These are phyloP conservation scores for Clavariopsis aquatica DNA, from an alignment of 495 filamentous ascomycete genomes.

Conservation along the genomic window DNA sequence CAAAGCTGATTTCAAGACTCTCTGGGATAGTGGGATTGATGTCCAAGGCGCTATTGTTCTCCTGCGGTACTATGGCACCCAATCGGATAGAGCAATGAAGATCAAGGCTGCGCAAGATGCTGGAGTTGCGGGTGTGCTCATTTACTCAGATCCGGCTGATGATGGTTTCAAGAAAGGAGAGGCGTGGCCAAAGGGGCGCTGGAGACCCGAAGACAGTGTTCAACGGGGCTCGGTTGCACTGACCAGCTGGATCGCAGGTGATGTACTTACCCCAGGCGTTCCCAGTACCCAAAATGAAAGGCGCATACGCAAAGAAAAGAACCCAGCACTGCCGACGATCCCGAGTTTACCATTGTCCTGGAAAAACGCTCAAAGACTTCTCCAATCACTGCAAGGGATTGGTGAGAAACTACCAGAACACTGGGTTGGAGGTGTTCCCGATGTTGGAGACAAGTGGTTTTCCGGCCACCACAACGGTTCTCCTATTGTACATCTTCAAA, in stretches of 20 bases:
- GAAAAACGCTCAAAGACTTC: constrained; percentile 79
- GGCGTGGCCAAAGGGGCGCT: constrained; percentile 71
- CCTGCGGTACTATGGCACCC: constrained; percentile 75
- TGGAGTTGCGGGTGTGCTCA: constrained; percentile 82
- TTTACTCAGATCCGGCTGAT: constrained; percentile 85
- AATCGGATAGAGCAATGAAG: constrained; percentile 72
- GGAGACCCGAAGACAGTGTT: constrained; percentile 75
- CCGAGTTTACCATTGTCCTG: constrained; percentile 86
- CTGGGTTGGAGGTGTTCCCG: constrained; percentile 75
- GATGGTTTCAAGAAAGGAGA: constrained; percentile 72
- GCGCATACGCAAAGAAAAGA: constrained; percentile 67
- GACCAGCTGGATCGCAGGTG: constrained; percentile 79
- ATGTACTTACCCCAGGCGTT: constrained; percentile 86
- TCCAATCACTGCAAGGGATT: constrained; percentile 74
- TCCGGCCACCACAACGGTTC: constrained; percentile 70
- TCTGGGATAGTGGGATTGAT: constrained; percentile 70
- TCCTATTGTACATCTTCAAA: constrained; percentile 79
- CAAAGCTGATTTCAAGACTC: constrained; percentile 71
- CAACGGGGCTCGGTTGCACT: constrained; percentile 82
- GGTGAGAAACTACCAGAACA: constrained; percentile 68
- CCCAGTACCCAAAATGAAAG: constrained; percentile 70
- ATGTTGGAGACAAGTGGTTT: constrained; percentile 71
- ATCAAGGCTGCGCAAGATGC: constrained; percentile 85
- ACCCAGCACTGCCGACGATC: constrained; percentile 73
- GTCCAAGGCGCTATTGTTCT: constrained; percentile 80